phyloP scores from a whole-genome alignment of 441 rosid genomes.

The Arabidopsis hybrid region DNA sequence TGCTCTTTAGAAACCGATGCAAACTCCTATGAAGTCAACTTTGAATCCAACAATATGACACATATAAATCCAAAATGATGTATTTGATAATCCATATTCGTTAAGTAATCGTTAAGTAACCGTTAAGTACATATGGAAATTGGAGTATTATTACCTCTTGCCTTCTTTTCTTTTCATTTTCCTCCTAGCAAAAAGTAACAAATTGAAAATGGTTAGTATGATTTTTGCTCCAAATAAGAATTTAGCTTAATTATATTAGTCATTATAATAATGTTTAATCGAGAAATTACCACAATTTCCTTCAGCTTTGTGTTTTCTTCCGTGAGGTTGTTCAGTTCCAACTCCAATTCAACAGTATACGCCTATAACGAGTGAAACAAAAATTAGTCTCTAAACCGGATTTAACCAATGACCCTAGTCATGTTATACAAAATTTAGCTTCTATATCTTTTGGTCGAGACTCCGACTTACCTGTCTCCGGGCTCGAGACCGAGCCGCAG shows the following conservation, averaged over 20 bases:
- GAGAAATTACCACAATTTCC: slow-evolving; percentile 57
- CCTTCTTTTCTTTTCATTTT: slow-evolving; percentile 59
- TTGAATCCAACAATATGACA: not conserved
- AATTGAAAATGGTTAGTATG: not conserved
- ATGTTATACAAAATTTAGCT: not conserved
- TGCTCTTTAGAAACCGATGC: not conserved
- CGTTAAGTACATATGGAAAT: not conserved
- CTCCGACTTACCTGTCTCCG: slow-evolving; percentile 71
- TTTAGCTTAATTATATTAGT: not conserved
- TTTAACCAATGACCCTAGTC: not conserved
- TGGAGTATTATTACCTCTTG: slow-evolving; percentile 62
- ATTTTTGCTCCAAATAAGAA: not conserved
- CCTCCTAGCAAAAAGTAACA: slow-evolving; percentile 51
- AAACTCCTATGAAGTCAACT: slow-evolving; percentile 6
- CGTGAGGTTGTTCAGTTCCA: slow-evolving; percentile 75
- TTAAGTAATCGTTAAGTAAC: not conserved
- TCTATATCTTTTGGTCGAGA: not conserved
- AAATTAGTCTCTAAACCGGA: not conserved
- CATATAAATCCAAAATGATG: not conserved
- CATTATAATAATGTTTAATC: not conserved
- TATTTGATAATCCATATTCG: not conserved
- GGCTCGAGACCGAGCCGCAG: slow-evolving; percentile 95
- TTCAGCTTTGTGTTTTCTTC: slow-evolving; percentile 82
- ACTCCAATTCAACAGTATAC: slow-evolving; percentile 87
- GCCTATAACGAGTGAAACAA: slow-evolving; percentile 54